Evolutionary conservation across 768 basidiomycete genomes (phyloP).

Genomic region (Tulasnella sp.): DNA sequence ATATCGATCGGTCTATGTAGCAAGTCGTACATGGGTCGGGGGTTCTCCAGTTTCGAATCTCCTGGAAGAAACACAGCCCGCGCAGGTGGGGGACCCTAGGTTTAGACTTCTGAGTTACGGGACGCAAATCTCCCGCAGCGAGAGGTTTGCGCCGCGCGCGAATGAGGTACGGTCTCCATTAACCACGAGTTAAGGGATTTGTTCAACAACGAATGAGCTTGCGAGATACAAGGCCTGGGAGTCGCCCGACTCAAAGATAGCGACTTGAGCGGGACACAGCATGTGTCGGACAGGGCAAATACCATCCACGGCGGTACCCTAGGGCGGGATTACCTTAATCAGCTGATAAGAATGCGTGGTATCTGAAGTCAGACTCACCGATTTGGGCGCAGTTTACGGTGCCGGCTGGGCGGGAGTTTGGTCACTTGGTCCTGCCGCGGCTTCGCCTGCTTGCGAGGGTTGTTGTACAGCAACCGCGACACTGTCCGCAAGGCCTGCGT

Average conservation of each 20-base stretch:
- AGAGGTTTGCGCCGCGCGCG: neutral
- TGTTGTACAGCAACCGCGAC: neutral
- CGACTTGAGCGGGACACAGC: neutral
- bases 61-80: too few relatives aligned
- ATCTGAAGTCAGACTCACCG: neutral
- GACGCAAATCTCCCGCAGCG: neutral
- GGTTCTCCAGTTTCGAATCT: too few relatives aligned
- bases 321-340: neutral
- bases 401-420: neutral
- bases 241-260: neutral
- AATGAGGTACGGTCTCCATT: neutral
- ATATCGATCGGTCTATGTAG: neutral
- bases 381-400: neutral
- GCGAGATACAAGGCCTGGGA: neutral
- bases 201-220: neutral
- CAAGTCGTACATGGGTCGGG: neutral
- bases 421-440: neutral
- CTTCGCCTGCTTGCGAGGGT: neutral
- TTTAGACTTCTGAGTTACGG: neutral
- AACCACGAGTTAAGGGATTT: neutral
- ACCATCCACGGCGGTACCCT: too few relatives aligned
- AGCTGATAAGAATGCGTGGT: neutral
- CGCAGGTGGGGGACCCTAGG: neutral
- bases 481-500: neutral
- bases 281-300: neutral